Percentiles rank a stretch among this genome's conserved stretches.
These are phyloP conservation scores for Scutellaria baicalensis DNA, from an alignment of 257 asterid species.

Conservation along the genomic window DNA sequence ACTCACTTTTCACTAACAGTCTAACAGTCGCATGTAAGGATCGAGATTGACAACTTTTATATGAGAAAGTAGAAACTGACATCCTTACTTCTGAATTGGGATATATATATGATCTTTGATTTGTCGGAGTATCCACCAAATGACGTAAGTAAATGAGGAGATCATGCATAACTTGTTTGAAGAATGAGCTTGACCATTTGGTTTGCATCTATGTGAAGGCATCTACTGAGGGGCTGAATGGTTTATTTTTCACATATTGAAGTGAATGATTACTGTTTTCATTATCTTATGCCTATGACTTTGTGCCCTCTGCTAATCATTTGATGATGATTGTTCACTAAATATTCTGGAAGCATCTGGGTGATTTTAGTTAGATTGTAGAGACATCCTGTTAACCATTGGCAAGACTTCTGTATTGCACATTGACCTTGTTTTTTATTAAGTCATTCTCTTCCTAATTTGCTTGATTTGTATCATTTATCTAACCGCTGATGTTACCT, in stretches of 20 bases:
- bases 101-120: neutral
- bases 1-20: neutral
- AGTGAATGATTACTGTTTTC: neutral
- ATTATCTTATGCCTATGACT: neutral
- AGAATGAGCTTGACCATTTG: neutral
- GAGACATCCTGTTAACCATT: neutral
- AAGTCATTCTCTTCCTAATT: neutral
- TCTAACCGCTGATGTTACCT: slow-evolving; percentile 5
- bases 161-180: no score
- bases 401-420: neutral
- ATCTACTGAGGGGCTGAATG: neutral
- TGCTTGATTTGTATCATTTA: neutral
- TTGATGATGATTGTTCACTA: neutral
- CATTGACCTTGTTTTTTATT: neutral
- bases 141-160: no score
- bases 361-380: neutral
- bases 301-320: no score
- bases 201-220: neutral
- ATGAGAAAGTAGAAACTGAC: neutral
- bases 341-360: neutral
- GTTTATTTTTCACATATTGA: neutral
- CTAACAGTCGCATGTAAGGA: neutral
- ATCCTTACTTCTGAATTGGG: neutral
- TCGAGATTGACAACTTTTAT: neutral
- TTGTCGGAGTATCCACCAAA: neutral